phyloP scores from a whole-genome alignment of 805 yeast species.

The Yarrowia bubula region DNA sequence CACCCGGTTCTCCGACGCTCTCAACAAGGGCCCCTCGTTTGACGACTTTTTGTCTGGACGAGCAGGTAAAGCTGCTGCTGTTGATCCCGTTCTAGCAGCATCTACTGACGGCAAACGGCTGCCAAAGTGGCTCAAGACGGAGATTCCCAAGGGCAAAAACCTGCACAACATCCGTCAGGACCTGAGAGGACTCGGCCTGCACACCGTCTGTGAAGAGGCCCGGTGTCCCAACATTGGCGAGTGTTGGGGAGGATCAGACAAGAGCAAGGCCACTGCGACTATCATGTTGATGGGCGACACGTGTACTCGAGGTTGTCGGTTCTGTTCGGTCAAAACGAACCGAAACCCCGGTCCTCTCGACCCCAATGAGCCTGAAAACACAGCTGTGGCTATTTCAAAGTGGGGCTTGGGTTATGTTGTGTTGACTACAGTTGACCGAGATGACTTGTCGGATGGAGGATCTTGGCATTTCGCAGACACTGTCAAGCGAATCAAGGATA shows the following conservation, averaged over 20 bases:
- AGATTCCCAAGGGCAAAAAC: conserved; percentile 92
- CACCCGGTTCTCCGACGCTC: conserved; percentile 63
- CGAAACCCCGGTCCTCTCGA: conserved; percentile 85
- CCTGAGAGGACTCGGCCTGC: conserved; percentile 78
- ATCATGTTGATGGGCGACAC: conserved; percentile 98
- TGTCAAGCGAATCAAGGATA: conserved; percentile 74
- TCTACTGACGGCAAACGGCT: conserved; percentile 49
- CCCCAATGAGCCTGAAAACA: conserved; percentile 95
- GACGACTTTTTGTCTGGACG: conserved; percentile 85
- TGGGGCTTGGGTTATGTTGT: conserved; percentile 99
- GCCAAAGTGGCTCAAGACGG: conserved; percentile 93
- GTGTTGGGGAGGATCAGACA: conserved; percentile 96
- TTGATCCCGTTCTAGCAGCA: conserved; percentile 63
- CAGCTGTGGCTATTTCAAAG: conserved; percentile 93
- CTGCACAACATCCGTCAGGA: conserved; percentile 80
- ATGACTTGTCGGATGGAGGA: conserved; percentile 91
- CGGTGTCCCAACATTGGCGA: conserved; percentile 99
- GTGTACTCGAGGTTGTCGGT: conserved; percentile 98
- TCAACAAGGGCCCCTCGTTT: conserved; percentile 86
- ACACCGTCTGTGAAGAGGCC: conserved; percentile 98
- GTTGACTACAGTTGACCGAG: conserved; percentile 95
- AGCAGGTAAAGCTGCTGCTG: conserved; percentile 53
- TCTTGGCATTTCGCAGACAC: conserved; percentile 87
- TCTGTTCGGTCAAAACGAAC: conserved; percentile 93
- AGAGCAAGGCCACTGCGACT: conserved; percentile 93